phyloP scores from a whole-genome alignment of 345 rosid species.

The Lepidium africanum region DNA sequence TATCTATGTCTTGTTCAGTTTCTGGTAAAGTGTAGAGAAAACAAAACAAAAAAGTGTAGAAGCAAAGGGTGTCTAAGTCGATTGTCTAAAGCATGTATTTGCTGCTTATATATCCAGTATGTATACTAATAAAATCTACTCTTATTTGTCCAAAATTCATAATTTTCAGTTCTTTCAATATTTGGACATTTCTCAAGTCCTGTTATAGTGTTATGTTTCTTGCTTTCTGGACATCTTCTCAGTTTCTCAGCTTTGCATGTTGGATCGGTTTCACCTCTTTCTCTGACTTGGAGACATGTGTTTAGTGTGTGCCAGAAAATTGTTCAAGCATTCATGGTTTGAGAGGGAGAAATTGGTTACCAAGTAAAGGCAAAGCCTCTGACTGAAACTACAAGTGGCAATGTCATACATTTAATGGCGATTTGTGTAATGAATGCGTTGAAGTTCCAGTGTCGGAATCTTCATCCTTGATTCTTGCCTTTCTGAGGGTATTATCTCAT shows the following conservation, averaged over 20 bases:
- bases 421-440: neutral
- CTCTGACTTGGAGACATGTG: neutral
- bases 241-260: neutral
- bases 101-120: neutral
- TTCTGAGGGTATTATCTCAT: neutral
- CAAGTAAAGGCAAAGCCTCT: neutral
- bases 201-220: neutral
- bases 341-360: neutral
- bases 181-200: neutral
- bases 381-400: neutral
- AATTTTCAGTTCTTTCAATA: neutral
- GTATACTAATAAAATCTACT: neutral
- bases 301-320: neutral
- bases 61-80: neutral
- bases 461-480: neutral
- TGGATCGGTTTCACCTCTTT: neutral
- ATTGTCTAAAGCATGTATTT: neutral
- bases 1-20: conserved; percentile 7
- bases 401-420: neutral
- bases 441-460: neutral
- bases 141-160: neutral
- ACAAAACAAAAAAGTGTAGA: neutral
- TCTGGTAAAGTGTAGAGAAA: neutral
- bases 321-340: neutral
- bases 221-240: neutral